phyloP scores from a whole-genome alignment of 805 yeast species.

The Spathaspora passalidarum region DNA sequence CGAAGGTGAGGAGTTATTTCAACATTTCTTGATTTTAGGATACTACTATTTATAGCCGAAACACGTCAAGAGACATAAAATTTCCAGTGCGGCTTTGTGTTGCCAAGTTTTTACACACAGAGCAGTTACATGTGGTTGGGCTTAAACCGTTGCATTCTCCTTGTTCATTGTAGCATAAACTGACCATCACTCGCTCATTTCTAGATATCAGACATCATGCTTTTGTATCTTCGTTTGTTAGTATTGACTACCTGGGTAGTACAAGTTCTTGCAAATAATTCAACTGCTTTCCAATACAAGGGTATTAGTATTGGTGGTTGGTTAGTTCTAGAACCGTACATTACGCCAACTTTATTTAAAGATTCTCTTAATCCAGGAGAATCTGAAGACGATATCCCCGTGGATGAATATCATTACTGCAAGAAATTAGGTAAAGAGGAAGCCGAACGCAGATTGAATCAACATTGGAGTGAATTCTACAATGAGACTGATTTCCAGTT shows the following conservation, averaged over 20 bases:
- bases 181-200: too few species aligned
- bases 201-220: too few species aligned
- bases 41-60: too few species aligned
- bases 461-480: conserved; percentile 59
- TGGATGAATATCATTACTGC: conserved; percentile 61
- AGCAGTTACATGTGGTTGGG: too few species aligned
- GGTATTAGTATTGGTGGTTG: conserved; percentile 49
- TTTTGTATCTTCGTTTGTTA: not conserved
- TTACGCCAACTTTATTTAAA: conserved; percentile 59
- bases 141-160: too few species aligned
- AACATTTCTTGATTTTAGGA: too few species aligned
- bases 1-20: too few species aligned
- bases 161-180: too few species aligned
- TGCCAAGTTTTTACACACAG: too few species aligned
- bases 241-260: not conserved
- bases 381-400: conserved; percentile 36
- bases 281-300: conserved; percentile 20
- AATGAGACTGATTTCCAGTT: conserved; percentile 55
- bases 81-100: too few species aligned
- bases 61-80: too few species aligned
- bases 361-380: conserved; percentile 14
- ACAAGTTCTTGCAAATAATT: conserved; percentile 1
- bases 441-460: conserved; percentile 39
- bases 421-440: conserved; percentile 45
- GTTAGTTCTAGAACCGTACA: conserved; percentile 68